A percentile compares a stretch with the other conserved stretches of the same genome.
These are phyloP conservation scores for Mycena belliarum DNA, from an alignment of 768 basidiomycete genomes.

Conservation along the genomic window DNA sequence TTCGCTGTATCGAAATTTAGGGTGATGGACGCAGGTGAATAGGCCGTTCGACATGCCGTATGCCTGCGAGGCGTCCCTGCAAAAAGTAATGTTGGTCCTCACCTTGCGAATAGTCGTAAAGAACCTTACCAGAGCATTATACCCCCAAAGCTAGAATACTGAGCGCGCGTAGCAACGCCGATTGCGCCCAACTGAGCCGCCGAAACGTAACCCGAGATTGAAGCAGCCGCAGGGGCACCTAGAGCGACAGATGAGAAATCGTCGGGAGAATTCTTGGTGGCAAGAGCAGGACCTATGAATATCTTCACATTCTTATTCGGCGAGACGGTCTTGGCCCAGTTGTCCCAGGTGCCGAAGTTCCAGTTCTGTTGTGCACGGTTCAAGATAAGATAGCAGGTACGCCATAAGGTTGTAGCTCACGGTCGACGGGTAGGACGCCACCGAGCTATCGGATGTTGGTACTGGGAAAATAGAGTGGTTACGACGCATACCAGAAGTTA, in stretches of 20 bases:
- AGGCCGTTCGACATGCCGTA: conserved; percentile 6
- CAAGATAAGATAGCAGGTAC: neutral
- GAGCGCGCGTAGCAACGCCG: conserved; percentile 44
- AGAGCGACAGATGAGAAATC: conserved; percentile 40
- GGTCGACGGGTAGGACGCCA: neutral
- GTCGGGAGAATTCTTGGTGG: conserved; percentile 21
- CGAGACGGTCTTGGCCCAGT: conserved; percentile 62
- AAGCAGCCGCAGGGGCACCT: conserved; percentile 50
- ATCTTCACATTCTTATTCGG: conserved; percentile 59
- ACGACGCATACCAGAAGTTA: conserved; percentile 48
- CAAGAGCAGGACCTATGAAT: conserved; percentile 45
- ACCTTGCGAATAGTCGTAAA: neutral
- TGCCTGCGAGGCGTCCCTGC: conserved; percentile 19
- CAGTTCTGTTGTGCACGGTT: conserved; percentile 36
- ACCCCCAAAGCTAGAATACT: conserved; percentile 62
- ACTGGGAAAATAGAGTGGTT: neutral
- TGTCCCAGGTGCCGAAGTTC: conserved; percentile 51
- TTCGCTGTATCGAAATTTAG: conserved; percentile 25
- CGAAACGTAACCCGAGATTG: conserved; percentile 45
- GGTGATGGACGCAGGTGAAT: neutral
- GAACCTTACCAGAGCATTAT: conserved; percentile 44
- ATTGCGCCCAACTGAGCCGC: conserved; percentile 43
- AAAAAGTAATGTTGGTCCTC: neutral
- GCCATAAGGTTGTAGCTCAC: neutral
- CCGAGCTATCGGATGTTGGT: neutral